Evolutionary conservation across 768 basidiomycete species (phyloP).

Genomic region (Xerocomus spinulosus): DNA sequence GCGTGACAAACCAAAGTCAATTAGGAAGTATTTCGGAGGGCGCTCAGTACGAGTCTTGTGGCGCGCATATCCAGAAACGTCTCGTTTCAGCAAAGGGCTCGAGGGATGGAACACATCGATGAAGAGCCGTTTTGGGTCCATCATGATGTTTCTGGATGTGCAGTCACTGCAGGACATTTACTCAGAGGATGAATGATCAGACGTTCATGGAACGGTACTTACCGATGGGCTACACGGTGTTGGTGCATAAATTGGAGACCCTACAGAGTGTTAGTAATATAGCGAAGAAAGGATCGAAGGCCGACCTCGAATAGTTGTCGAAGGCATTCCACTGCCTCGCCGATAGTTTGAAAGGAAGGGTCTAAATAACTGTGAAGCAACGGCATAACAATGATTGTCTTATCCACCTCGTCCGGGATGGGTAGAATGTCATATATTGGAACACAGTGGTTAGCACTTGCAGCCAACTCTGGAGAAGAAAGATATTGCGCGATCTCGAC

Average conservation of each 20-base stretch:
- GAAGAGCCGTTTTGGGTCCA: constrained; percentile 25
- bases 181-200: neutral
- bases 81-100: constrained; percentile 8
- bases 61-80: constrained; percentile 19
- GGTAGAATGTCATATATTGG: constrained; percentile 25
- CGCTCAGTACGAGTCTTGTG: constrained; percentile 8
- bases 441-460: constrained; percentile 32
- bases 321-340: constrained; percentile 23
- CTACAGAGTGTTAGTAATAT: constrained; percentile 2
- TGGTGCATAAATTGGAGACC: constrained; percentile 26
- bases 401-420: constrained; percentile 6
- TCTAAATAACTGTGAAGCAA: constrained; percentile 25
- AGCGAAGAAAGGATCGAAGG: neutral
- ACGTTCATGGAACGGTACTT: neutral
- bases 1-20: constrained; percentile 33
- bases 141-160: constrained; percentile 31
- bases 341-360: constrained; percentile 24
- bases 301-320: constrained; percentile 30
- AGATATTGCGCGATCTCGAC: constrained; percentile 26
- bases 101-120: constrained; percentile 27
- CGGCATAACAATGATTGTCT: constrained; percentile 32
- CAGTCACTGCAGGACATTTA: constrained; percentile 22
- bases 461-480: neutral
- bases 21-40: constrained; percentile 14
- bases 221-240: constrained; percentile 16